Base-by-base conservation (phyloP, 345 rosid genomes). In the Gossypium australe region DNA sequence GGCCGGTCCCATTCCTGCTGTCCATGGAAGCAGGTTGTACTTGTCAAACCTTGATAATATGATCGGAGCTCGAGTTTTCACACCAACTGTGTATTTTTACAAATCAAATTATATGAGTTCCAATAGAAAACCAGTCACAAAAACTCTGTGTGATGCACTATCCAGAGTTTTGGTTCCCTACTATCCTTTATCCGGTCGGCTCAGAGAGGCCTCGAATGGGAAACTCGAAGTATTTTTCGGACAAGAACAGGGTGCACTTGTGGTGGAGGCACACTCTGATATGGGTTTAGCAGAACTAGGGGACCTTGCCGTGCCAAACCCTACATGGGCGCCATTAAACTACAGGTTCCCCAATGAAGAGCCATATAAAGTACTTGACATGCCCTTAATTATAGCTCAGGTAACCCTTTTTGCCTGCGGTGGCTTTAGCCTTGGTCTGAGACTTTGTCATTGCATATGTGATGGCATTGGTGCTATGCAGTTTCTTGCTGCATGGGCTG, bases 391-490 rank as follows among this genome's bases (percentile, higher is more conserved):
- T 69, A 87, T 92, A 64, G 97, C 89, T 47, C 97, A 94, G 82
- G 88, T 88, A 25, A 94, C 98, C 53, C 71, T 80, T 56, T 94
- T 94, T 72, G 70, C 87, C 5, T 92, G 97, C 61, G 98, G 97
- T 73, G 97, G 97, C 0, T 89, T 91, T 76, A 87, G 97, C 81
- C 85, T 92, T 11, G 98, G 95, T 49, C 78, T 92, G 16, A 87
- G 97, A 72, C 91, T 94, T 17, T 94, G 95, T 76, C 97, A 92
- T 70, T 94, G 97, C 81, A 92, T 91, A 68, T 92, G 90, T 14
- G 97, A 92, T 74, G 98, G 97, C 65, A 78, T 92, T 16, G 97
- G 97, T 12, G 98, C 98, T 1, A 94, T 94, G 97, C 94, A 90
- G 77, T 87, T 94, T 78, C 90, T 94, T 2, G 81, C 83, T 22